Evolutionary conservation across 257 asterid genomes (phyloP).

Genomic region (Solanum habrochaites): DNA sequence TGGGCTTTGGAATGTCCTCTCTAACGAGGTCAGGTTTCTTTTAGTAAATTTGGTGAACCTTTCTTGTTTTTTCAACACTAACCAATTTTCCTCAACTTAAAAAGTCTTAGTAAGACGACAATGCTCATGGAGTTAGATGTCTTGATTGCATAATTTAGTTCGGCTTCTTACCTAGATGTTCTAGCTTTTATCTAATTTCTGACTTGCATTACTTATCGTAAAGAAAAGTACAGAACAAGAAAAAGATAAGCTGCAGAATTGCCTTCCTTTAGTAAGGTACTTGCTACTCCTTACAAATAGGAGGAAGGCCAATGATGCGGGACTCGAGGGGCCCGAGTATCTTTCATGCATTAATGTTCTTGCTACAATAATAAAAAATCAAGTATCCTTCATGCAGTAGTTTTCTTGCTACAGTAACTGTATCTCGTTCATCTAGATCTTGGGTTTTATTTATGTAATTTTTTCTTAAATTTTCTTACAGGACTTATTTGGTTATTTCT

Average conservation of each 20-base stretch:
- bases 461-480: neutral
- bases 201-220: neutral
- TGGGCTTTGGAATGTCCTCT: constrained; percentile 75
- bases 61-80: neutral
- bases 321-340: neutral
- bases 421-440: neutral
- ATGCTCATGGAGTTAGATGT: neutral
- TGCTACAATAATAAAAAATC: neutral
- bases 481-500: neutral
- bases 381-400: neutral
- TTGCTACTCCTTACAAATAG: neutral
- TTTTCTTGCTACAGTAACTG: neutral
- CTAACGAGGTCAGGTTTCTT: constrained; percentile 47
- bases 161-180: neutral
- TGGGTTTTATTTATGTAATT: neutral
- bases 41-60: neutral
- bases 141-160: neutral
- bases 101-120: neutral
- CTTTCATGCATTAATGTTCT: neutral
- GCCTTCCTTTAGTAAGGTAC: neutral
- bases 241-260: neutral
- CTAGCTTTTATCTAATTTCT: neutral
- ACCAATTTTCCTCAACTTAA: neutral
- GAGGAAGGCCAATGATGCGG: neutral
- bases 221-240: neutral